These are phyloP conservation scores for Colletotrichum tabaci DNA, from an alignment of 2,329 filamentous ascomycete genomes.

Conservation along the genomic window DNA sequence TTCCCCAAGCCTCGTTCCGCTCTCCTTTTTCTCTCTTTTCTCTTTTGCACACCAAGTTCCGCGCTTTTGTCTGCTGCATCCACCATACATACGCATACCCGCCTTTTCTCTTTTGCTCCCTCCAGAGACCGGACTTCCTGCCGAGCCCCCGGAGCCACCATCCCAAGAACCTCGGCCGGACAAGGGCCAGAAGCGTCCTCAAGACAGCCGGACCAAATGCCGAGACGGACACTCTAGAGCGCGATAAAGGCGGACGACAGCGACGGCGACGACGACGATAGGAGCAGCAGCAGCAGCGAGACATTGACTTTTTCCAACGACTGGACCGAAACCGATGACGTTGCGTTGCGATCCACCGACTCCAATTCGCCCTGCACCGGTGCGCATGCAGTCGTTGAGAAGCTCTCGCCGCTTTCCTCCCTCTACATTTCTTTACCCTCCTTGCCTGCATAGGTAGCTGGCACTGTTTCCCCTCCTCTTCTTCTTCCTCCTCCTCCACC, in stretches of 20 bases:
- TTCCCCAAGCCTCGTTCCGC: background rate
- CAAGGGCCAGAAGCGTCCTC: background rate
- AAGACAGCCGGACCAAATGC: background rate
- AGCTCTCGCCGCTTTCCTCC: background rate
- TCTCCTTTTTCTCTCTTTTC: too few species aligned
- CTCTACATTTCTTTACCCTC: background rate
- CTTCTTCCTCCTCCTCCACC: too few species aligned
- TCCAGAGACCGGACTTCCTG: background rate
- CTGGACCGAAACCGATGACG: conserved; percentile 31
- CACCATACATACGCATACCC: too few species aligned
- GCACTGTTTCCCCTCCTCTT: background rate
- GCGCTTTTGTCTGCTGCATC: too few species aligned
- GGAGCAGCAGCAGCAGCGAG: conserved; percentile 2
- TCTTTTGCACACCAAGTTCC: too few species aligned
- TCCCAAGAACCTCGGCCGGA: background rate
- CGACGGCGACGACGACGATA: background rate
- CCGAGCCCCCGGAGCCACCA: background rate
- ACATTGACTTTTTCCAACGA: conserved; percentile 2
- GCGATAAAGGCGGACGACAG: background rate
- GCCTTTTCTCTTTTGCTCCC: too few species aligned
- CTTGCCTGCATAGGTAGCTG: background rate
- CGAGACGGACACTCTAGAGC: background rate
- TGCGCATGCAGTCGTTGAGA: conserved; percentile 25
- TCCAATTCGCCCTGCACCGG: conserved; percentile 8
- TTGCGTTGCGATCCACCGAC: conserved; percentile 28